Evolutionary conservation across 495 filamentous ascomycete genomes (phyloP).

Genomic region (Astrothelium subdiscretum): DNA sequence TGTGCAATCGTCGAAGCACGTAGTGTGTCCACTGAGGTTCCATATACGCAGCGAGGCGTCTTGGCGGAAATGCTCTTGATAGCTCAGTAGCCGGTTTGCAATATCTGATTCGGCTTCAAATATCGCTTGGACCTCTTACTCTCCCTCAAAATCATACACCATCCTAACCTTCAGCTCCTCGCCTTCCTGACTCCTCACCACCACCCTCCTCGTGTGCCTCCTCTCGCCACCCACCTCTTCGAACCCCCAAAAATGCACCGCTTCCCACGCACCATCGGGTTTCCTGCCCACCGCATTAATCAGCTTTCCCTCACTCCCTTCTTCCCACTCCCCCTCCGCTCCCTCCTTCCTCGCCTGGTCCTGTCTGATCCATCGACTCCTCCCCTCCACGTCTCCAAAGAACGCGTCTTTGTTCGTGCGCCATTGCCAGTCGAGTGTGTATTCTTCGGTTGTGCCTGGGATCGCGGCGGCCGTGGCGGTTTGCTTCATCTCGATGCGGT

Average conservation of each 20-base stretch:
- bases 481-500: conserved; percentile 36
- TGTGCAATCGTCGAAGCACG: neutral
- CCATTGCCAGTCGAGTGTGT: neutral
- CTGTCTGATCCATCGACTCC: neutral
- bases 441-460: neutral
- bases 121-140: neutral
- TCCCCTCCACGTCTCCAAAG: neutral
- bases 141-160: neutral
- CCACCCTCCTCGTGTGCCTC: neutral
- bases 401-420: neutral
- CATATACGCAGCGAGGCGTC: neutral
- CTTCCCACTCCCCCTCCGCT: neutral
- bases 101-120: neutral
- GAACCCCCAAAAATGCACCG: neutral
- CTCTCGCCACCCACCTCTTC: neutral
- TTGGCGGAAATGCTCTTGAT: neutral
- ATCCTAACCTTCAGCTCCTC: neutral
- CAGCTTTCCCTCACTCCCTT: neutral
- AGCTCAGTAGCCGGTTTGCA: neutral
- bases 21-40: neutral
- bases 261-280: neutral
- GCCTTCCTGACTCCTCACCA: neutral
- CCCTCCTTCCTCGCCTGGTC: neutral
- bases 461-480: neutral
- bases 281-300: neutral